These are phyloP conservation scores for Penicillium steckii DNA, from an alignment of 495 filamentous ascomycete species.

Conservation along the genomic window DNA sequence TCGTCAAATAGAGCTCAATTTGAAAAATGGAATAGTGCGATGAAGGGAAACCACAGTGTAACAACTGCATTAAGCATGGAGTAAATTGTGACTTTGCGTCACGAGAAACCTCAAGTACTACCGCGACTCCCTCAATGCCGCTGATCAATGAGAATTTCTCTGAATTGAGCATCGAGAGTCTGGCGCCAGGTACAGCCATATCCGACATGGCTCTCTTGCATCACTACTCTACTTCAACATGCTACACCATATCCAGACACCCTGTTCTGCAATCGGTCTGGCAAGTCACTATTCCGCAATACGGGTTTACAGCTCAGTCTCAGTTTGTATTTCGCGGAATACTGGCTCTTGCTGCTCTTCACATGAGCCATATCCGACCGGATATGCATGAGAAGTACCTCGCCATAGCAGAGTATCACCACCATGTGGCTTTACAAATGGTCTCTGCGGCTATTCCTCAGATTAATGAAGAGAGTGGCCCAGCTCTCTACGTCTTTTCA, in stretches of 20 bases:
- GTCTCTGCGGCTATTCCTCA: slow-evolving; percentile 29
- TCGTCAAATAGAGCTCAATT: background rate
- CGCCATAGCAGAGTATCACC: slow-evolving; percentile 36
- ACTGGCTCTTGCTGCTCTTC: slow-evolving; percentile 15
- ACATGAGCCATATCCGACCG: slow-evolving; percentile 27
- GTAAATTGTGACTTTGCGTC: background rate
- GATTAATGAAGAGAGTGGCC: slow-evolving; percentile 31
- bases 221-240: slow-evolving; percentile 17
- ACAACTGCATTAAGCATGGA: slow-evolving; percentile 9
- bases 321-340: slow-evolving; percentile 16
- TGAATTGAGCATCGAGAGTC: background rate
- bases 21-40: slow-evolving; percentile 8
- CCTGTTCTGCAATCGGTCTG: slow-evolving; percentile 8
- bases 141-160: background rate
- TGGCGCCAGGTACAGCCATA: background rate
- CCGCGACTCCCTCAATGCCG: background rate
- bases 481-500: slow-evolving; percentile 38
- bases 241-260: slow-evolving; percentile 10
- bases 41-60: slow-evolving; percentile 10
- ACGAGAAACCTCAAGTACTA: background rate
- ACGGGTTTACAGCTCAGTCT: background rate
- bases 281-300: slow-evolving; percentile 30
- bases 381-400: slow-evolving; percentile 32
- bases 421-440: slow-evolving; percentile 37
- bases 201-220: slow-evolving; percentile 14